Evolutionary conservation across 768 basidiomycete species (phyloP).

Genomic region (Paxillus rubicundulus): DNA sequence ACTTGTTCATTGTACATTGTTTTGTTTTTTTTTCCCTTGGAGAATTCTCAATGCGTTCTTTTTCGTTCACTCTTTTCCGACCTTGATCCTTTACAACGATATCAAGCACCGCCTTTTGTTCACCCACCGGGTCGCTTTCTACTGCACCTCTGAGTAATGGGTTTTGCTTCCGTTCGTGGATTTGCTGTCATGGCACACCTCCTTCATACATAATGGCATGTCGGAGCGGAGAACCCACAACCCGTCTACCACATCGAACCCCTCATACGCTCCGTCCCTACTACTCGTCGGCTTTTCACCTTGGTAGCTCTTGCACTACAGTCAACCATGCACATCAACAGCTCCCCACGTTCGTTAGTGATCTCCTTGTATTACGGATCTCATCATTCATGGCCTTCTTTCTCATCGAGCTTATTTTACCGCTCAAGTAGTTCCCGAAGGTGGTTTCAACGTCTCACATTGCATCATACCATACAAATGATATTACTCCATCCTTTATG

Average conservation of each 20-base stretch:
- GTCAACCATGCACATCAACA: conserved; percentile 6
- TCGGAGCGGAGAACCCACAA: conserved; percentile 21
- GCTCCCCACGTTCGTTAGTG: conserved; percentile 22
- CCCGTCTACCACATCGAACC: conserved; percentile 13
- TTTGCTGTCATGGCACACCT: neutral
- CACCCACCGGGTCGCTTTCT: neutral
- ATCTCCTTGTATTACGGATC: conserved; percentile 25
- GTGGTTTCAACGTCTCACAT: conserved; percentile 10
- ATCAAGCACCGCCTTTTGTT: conserved; percentile 5
- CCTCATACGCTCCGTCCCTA: conserved; percentile 3
- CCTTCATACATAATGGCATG: conserved; percentile 20
- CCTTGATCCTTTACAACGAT: conserved; percentile 14
- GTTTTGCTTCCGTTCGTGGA: neutral
- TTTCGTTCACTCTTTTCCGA: conserved; percentile 3
- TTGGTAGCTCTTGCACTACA: conserved; percentile 4
- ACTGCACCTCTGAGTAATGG: neutral
- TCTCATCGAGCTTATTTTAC: conserved; percentile 20
- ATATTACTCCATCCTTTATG: conserved; percentile 5
- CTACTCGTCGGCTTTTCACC: neutral
- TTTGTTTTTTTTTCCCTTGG: conserved; percentile 7
- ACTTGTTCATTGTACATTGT: conserved; percentile 23
- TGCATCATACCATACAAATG: conserved; percentile 11
- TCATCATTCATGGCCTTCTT: conserved; percentile 5
- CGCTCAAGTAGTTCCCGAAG: conserved; percentile 17
- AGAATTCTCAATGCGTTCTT: conserved; percentile 1